Evolutionary conservation across 1,284 basidiomycete species (phyloP).

Genomic region (Microbotryum intermedium): DNA sequence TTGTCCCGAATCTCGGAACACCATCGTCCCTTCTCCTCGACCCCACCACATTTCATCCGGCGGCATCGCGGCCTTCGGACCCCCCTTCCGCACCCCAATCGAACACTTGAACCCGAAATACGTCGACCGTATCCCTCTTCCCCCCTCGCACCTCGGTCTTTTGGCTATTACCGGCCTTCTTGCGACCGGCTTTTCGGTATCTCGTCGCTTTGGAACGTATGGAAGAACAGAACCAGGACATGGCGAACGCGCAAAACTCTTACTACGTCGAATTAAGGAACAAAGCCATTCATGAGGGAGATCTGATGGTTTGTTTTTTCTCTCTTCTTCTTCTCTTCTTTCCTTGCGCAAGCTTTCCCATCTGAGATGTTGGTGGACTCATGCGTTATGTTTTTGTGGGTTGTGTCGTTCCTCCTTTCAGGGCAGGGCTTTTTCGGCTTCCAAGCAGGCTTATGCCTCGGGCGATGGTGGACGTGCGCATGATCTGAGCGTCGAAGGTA

Average conservation of each 20-base stretch:
- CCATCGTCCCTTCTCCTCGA: not conserved
- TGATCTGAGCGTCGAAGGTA: slow-evolving; percentile 71
- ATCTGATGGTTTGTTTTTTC: slow-evolving; percentile 58
- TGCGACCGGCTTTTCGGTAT: slow-evolving; percentile 13
- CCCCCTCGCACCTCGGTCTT: slow-evolving; percentile 5
- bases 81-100: not conserved
- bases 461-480: slow-evolving; percentile 76
- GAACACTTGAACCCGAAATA: not conserved
- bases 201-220: slow-evolving; percentile 3
- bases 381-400: not conserved
- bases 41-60: no score
- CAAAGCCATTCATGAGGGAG: slow-evolving; percentile 61
- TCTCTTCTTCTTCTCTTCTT: not conserved
- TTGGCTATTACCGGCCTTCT: slow-evolving; percentile 8
- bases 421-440: slow-evolving; percentile 34
- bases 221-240: slow-evolving; percentile 51
- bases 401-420: not conserved
- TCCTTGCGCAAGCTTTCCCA: no score
- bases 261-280: slow-evolving; percentile 61
- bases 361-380: not conserved
- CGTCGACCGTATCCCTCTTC: no score
- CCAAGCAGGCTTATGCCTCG: slow-evolving; percentile 56
- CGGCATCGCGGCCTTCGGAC: not conserved
- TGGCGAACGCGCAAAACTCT: slow-evolving; percentile 43
- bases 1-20: not conserved